phyloP scores from a whole-genome alignment of 306 rosid species.

The Glycine tomentella region DNA sequence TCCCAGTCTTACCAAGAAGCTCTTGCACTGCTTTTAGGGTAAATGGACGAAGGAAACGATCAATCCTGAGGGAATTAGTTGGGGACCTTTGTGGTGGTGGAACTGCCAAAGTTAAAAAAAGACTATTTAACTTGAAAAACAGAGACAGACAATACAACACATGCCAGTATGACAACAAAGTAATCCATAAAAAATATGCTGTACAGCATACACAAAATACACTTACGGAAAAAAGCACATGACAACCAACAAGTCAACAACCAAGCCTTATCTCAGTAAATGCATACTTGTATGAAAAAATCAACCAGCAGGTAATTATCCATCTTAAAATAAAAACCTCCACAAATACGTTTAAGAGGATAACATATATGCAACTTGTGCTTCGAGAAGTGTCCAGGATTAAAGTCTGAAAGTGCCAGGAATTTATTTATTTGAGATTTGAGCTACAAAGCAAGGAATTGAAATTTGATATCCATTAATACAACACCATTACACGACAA shows the following conservation, averaged over 20 bases:
- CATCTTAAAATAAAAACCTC: constrained; percentile 9
- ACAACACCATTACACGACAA: background rate
- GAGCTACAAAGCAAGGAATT: background rate
- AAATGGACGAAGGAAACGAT: constrained; percentile 92
- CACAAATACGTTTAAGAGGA: background rate
- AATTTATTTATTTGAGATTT: background rate
- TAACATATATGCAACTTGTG: constrained; percentile 21
- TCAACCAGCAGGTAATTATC: background rate
- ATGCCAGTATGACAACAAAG: background rate
- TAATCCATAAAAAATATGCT: background rate
- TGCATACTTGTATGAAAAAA: background rate
- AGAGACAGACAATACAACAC: constrained; percentile 1
- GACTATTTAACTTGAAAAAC: constrained; percentile 22
- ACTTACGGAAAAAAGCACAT: constrained; percentile 19
- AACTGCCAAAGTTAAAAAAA: constrained; percentile 62
- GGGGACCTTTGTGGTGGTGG: constrained; percentile 83
- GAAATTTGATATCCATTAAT: constrained; percentile 18
- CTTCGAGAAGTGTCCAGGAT: constrained; percentile 4
- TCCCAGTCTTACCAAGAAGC: constrained; percentile 87
- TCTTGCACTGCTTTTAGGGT: constrained; percentile 97
- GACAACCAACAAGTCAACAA: background rate
- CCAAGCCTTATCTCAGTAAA: constrained; percentile 7
- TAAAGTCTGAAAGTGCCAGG: background rate
- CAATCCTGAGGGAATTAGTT: constrained; percentile 84
- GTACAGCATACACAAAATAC: constrained; percentile 12